phyloP scores from a whole-genome alignment of 2,329 filamentous ascomycete species.

The Botrytis fabae region DNA sequence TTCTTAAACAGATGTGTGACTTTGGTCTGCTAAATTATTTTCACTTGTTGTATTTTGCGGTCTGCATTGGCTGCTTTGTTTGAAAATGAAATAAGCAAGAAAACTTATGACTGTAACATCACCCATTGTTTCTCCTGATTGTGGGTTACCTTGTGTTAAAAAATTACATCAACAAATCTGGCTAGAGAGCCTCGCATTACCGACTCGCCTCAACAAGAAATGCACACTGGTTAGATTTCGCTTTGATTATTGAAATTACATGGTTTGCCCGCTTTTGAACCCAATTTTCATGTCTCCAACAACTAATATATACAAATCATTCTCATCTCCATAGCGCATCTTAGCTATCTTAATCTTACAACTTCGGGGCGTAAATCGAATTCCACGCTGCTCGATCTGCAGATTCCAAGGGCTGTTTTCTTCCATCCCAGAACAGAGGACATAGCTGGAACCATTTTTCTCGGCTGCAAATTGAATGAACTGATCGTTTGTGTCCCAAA shows the following conservation, averaged over 20 bases:
- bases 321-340: neutral
- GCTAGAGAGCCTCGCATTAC: neutral
- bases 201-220: no score
- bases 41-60: neutral
- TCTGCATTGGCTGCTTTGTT: neutral
- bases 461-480: slow-evolving; percentile 41
- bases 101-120: neutral
- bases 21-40: neutral
- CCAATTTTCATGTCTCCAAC: neutral
- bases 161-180: neutral
- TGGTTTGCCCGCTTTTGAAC: neutral
- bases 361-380: slow-evolving; percentile 41
- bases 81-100: neutral
- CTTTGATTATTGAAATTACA: neutral
- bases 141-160: neutral
- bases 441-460: slow-evolving; percentile 49
- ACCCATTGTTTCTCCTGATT: neutral
- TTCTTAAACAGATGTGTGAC: neutral
- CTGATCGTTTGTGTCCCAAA: slow-evolving; percentile 44
- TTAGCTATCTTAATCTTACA: slow-evolving; percentile 35
- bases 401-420: slow-evolving; percentile 46
- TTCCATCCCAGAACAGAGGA: slow-evolving; percentile 51
- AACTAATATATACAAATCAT: neutral
- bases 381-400: slow-evolving; percentile 50
- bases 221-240: neutral